Base-by-base conservation (phyloP, 2,329 filamentous ascomycete species). In the Aspergillus brasiliensis region DNA sequence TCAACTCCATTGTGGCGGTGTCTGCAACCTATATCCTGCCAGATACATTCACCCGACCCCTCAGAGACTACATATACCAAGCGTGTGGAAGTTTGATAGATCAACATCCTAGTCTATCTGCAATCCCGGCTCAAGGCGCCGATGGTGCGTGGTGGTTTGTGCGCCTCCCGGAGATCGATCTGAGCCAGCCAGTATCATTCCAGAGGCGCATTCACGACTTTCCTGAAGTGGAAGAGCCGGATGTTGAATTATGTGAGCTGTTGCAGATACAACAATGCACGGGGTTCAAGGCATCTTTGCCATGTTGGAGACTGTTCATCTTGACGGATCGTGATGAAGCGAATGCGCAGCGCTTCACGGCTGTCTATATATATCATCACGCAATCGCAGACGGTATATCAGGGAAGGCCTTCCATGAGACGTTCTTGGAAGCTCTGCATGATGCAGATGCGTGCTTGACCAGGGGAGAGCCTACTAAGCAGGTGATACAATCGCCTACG, bases 341-440 rank as follows among this genome's bases (percentile, higher is more conserved):
- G 8, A 58, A 67, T 34, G n/a, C 62, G 2, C 64, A 56, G 3
- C 63, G 60, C 2, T 82, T 83, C 59, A 80, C 78, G 0, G 78
- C 75, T 2, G 68, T 68, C 2, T 83, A 81, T 68, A 69, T 82
- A 10, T 81, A 73, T 61, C 81, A 84, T 57, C 81, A 83, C 68
- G 78, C 76, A 2, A 71, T 83, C 51, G 77, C 75, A 1, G 81
- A 84, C 63, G 81, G 81, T 1, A 69, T 67, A 8, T 81, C 79
- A 0, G 79, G 77, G 0, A 73, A 80, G 25, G 71, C 78, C 0
- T 83, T 83, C 60, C 81, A 83, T 56, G 65, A 71, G 8, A 69
- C 73, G 0, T 79, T 83, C 38, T 71, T 77, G 4, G 62, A 65
- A 4, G 77, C 76, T 3, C 60, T 83, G 15, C 61, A 31, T 31